These are phyloP conservation scores for Penicillium macrosclerotiorum DNA, from an alignment of 495 filamentous ascomycete species.

Conservation along the genomic window DNA sequence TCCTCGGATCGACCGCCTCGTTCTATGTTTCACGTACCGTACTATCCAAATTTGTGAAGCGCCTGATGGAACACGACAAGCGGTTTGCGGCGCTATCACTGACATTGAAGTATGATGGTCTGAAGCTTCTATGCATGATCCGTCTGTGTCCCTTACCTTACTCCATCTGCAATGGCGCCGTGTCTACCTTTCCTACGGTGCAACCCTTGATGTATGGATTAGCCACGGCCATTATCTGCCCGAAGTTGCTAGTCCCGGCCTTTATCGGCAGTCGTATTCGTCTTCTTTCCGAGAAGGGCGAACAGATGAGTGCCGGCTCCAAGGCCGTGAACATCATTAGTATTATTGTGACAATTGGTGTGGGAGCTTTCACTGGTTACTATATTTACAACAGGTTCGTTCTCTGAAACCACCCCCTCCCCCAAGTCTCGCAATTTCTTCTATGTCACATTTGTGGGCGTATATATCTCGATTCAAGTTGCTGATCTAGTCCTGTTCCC, in stretches of 20 bases:
- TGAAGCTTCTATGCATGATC: slow-evolving; percentile 90
- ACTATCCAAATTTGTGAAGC: slow-evolving; percentile 71
- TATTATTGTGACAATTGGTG: slow-evolving; percentile 66
- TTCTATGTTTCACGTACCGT: slow-evolving; percentile 79
- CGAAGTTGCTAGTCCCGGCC: slow-evolving; percentile 87
- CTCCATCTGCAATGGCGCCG: slow-evolving; percentile 87
- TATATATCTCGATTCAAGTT: too few species aligned
- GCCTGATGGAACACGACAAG: slow-evolving; percentile 76
- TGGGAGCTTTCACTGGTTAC: slow-evolving; percentile 75
- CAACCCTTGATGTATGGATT: slow-evolving; percentile 69
- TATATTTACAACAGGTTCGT: slow-evolving; percentile 74
- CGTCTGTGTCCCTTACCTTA: slow-evolving; percentile 93
- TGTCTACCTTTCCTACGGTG: slow-evolving; percentile 90
- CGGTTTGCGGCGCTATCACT: slow-evolving; percentile 69
- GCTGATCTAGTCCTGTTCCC: slow-evolving; percentile 1
- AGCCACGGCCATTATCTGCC: slow-evolving; percentile 74
- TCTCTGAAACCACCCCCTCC: too few species aligned
- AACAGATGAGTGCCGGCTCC: slow-evolving; percentile 51
- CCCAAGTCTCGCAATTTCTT: not conserved
- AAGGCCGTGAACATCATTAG: slow-evolving; percentile 75
- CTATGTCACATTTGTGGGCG: too few species aligned
- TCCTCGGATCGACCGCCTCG: slow-evolving; percentile 71
- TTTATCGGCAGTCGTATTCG: slow-evolving; percentile 80
- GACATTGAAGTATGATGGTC: slow-evolving; percentile 74
- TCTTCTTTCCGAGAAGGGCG: slow-evolving; percentile 64